phyloP scores from a whole-genome alignment of 2,329 filamentous ascomycete species.

The Penicillium sp. region DNA sequence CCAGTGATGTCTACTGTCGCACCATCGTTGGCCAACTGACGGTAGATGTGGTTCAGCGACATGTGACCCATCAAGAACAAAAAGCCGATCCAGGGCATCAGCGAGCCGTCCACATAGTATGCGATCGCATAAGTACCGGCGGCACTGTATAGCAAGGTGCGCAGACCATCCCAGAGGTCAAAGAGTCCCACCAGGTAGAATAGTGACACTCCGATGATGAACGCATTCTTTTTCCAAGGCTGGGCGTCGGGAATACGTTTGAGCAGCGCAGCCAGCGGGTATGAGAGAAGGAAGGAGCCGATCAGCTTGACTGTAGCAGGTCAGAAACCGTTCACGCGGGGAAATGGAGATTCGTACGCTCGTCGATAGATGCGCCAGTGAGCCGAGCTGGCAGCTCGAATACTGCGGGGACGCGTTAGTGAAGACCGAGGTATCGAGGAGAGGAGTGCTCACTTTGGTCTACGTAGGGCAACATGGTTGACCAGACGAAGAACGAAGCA shows the following conservation, averaged over 20 bases:
- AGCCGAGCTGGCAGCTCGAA: conserved; percentile 61
- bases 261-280: conserved; percentile 82
- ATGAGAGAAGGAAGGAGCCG: conserved; percentile 85
- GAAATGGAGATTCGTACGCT: conserved; percentile 49
- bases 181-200: conserved; percentile 96
- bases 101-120: conserved; percentile 77
- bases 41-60: conserved; percentile 83
- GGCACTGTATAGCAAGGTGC: conserved; percentile 77
- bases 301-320: conserved; percentile 78
- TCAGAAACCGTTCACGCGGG: conserved; percentile 3
- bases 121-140: conserved; percentile 81
- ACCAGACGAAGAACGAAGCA: conserved; percentile 6
- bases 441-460: conserved; percentile 53
- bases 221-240: conserved; percentile 83
- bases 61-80: conserved; percentile 94
- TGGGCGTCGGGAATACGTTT: conserved; percentile 87
- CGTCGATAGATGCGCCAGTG: conserved; percentile 66
- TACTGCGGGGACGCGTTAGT: conserved; percentile 46
- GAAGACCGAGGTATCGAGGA: conserved; percentile 13
- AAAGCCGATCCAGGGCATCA: conserved; percentile 98
- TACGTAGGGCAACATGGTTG: conserved; percentile 65
- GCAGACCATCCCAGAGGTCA: conserved; percentile 82
- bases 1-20: conserved; percentile 80
- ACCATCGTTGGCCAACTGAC: conserved; percentile 70
- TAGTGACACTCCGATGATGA: conserved; percentile 75